Conservation (phyloP, 352 stramenopile species). For the Pythium utonaiense region DNA sequence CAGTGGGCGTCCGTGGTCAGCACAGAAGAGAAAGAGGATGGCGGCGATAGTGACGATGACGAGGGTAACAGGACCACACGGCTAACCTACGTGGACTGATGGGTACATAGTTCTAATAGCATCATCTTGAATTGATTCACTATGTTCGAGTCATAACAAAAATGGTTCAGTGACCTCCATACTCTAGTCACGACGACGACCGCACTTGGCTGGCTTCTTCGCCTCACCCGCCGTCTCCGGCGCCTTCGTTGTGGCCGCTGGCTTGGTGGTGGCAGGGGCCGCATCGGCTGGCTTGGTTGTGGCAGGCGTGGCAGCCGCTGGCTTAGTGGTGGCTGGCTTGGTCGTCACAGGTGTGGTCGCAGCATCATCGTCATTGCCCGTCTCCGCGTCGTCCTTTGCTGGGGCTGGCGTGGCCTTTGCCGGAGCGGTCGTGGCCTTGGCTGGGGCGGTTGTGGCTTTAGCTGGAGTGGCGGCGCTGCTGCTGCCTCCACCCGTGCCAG, state of each 20-base stretch:
- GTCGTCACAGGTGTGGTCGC: too few relatives aligned
- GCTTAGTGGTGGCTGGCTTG: conserved; percentile 8
- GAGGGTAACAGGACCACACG: conserved; percentile 37
- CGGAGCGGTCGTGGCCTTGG: background rate
- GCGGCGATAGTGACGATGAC: conserved; percentile 32
- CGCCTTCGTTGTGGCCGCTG: background rate
- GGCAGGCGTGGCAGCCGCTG: background rate
- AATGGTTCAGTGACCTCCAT: background rate
- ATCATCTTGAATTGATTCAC: too few relatives aligned
- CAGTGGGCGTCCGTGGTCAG: conserved; percentile 71
- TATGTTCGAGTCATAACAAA: conserved; percentile 3
- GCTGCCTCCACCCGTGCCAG: background rate
- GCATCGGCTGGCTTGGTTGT: conserved; percentile 3
- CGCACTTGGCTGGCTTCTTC: conserved; percentile 12
- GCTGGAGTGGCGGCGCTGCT: conserved; percentile 4
- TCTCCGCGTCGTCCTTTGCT: background rate
- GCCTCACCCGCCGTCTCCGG: conserved; percentile 2
- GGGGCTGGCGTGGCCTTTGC: background rate
- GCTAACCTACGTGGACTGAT: conserved; percentile 58
- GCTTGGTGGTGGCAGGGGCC: too few relatives aligned
- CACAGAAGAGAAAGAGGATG: conserved; percentile 19
- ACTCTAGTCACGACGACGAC: conserved; percentile 13
- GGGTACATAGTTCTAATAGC: background rate
- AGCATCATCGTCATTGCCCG: conserved; percentile 7
- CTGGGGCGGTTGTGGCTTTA: conserved; percentile 1